Evolutionary conservation across 306 rosid genomes (phyloP), one percentile per base, ranked within the genome.

Genomic region (Styphnolobium japonicum): DNA sequence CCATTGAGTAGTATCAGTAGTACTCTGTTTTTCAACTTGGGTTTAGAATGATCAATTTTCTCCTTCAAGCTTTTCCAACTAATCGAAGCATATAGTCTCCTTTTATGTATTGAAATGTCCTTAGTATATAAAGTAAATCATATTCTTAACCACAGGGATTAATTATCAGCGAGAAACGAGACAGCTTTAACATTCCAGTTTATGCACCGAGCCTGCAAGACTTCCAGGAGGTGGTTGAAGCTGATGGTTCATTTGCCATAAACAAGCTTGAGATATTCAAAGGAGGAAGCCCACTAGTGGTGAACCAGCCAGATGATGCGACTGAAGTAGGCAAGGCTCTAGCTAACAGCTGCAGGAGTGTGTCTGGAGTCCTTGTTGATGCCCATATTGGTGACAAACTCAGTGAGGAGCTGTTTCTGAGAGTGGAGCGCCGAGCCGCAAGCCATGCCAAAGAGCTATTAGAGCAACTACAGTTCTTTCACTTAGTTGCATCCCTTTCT

Each of bases 261-360:
- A 84, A 93, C 88, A 93, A 89, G 84, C 96, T 96, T 31, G 97
- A 91, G 78, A 84, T 96, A 2, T 93, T 96, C 85, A 93, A 93
- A 85, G 99, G 98, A 80, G 99, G 99, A 7, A 96, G 99, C 36
- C 98, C 99, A 0, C 92, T 96, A 7, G 94, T 93, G 27, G 96
- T 96, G 82, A 88, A 63, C 74, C 81, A 82, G 18, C 94, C 93
- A 0, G 96, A 96, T 69, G 89, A 93, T 29, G 87, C 84, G 0
- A 81, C 85, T 1, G 97, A 96, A 76, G 93, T 96, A 0, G 99
- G 99, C 0, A 82, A 85, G 82, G 98, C 96, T 8, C 74, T 96
- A 5, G 97, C 94, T 76, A 96, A 84, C 48, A 91, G 91, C 40
- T 89, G 94, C 18, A 83, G 96, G 76, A 93, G 93, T 8, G 94